Evolutionary conservation across 1,284 basidiomycete genomes (phyloP).

Genomic region (Leccinum pachyderme): DNA sequence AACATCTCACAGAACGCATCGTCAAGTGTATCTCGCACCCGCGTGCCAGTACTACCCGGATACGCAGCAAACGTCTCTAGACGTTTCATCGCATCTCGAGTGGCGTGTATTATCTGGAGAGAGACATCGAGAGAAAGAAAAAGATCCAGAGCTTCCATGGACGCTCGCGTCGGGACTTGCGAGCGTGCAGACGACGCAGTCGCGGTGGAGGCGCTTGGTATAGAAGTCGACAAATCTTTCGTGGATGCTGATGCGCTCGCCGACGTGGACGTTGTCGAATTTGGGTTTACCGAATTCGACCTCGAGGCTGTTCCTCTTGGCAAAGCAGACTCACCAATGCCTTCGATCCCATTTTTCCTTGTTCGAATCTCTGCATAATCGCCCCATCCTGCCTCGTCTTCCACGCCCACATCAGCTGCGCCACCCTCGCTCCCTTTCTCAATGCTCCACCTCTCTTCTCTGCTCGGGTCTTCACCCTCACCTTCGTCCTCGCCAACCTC

Average conservation of each 20-base stretch:
- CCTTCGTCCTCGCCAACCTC: conserved; percentile 60
- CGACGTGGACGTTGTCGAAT: neutral
- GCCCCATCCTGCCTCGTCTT: conserved; percentile 30
- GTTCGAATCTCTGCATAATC: conserved; percentile 16
- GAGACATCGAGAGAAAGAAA: conserved; percentile 90
- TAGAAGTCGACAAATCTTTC: conserved; percentile 1
- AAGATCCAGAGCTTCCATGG: conserved; percentile 61
- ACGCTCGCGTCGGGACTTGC: neutral
- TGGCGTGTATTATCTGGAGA: conserved; percentile 88
- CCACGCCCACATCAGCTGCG: conserved; percentile 10
- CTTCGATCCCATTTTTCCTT: neutral
- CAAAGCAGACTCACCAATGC: neutral
- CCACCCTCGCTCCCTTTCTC: conserved; percentile 4
- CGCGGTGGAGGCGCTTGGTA: neutral
- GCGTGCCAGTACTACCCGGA: conserved; percentile 77
- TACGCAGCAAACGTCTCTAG: conserved; percentile 88
- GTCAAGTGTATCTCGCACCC: conserved; percentile 87
- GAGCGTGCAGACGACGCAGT: neutral
- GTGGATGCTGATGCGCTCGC: conserved; percentile 1
- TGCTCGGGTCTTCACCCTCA: conserved; percentile 36
- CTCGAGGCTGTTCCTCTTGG: neutral
- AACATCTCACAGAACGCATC: conserved; percentile 88
- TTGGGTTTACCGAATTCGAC: conserved; percentile 1
- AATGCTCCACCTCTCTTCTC: conserved; percentile 3
- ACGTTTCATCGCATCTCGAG: conserved; percentile 88